phyloP scores from a whole-genome alignment of 108 stramenopile species.

The Stephanodiscus triporus region DNA sequence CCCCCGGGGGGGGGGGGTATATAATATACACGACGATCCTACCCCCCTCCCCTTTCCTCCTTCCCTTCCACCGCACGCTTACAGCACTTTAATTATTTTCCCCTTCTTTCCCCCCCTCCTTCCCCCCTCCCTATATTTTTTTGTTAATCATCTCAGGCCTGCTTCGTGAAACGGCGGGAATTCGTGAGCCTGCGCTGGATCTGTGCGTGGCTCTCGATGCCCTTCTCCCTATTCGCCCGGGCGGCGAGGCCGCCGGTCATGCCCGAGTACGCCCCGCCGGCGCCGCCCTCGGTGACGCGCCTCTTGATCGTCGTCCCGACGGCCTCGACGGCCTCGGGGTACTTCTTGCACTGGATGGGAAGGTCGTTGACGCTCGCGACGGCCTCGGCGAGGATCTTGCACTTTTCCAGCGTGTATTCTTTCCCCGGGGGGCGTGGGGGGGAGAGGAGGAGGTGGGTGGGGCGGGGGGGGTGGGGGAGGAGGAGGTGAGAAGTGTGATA shows the following conservation, averaged over 20 bases:
- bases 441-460: neutral
- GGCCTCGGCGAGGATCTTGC: slow-evolving; percentile 52
- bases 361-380: slow-evolving; percentile 34
- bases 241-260: slow-evolving; percentile 47
- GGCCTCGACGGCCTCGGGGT: slow-evolving; percentile 41
- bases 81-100: no score
- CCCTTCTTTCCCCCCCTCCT: no score
- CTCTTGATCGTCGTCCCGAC: slow-evolving; percentile 29
- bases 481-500: neutral
- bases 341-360: slow-evolving; percentile 41
- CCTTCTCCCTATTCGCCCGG: slow-evolving; percentile 33
- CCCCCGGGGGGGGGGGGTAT: no score
- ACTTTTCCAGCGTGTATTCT: slow-evolving; percentile 50
- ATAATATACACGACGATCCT: no score
- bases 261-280: slow-evolving; percentile 28
- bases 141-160: no score
- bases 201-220: slow-evolving; percentile 44
- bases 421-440: neutral
- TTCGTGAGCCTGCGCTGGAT: slow-evolving; percentile 50
- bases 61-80: neutral
- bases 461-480: neutral
- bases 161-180: slow-evolving; percentile 49
- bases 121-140: no score
- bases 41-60: neutral
- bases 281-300: slow-evolving; percentile 14